These are phyloP conservation scores for Corymbia maculata DNA, from an alignment of 345 rosid genomes.

Conservation along the genomic window DNA sequence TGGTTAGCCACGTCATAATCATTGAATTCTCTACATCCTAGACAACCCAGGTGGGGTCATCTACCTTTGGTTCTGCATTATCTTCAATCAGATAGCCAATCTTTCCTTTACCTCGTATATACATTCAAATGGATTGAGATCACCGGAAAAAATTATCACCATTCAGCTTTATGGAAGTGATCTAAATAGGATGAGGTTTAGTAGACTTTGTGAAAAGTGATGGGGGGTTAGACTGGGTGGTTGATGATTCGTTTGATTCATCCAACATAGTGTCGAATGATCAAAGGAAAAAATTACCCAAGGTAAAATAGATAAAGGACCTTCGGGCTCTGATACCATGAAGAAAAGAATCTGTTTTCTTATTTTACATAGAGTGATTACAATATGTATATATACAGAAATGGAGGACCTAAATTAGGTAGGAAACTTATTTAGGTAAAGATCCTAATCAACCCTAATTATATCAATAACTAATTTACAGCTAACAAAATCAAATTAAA, in stretches of 20 bases:
- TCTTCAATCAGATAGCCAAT: neutral
- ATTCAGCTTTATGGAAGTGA: neutral
- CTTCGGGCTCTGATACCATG: neutral
- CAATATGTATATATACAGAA: neutral
- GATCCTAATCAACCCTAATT: neutral
- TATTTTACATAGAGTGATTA: neutral
- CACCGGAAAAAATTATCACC: neutral
- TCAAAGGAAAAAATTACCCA: neutral
- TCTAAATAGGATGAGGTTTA: neutral
- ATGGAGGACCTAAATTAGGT: neutral
- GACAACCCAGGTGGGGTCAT: rapidly evolving
- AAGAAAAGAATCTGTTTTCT: no score
- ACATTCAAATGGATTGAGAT: rapidly evolving
- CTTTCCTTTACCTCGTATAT: neutral
- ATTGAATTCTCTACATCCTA: rapidly evolving
- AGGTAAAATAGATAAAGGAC: neutral
- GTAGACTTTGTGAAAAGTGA: neutral
- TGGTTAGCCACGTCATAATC: neutral
- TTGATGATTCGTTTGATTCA: neutral
- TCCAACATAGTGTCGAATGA: rapidly evolving
- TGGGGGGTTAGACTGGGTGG: neutral
- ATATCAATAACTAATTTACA: neutral
- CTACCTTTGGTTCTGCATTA: rapidly evolving
- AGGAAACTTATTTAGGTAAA: neutral
- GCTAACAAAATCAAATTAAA: neutral